Evolutionary conservation across 116 monocot species (phyloP).

Genomic region (Thalassia testudinum): DNA sequence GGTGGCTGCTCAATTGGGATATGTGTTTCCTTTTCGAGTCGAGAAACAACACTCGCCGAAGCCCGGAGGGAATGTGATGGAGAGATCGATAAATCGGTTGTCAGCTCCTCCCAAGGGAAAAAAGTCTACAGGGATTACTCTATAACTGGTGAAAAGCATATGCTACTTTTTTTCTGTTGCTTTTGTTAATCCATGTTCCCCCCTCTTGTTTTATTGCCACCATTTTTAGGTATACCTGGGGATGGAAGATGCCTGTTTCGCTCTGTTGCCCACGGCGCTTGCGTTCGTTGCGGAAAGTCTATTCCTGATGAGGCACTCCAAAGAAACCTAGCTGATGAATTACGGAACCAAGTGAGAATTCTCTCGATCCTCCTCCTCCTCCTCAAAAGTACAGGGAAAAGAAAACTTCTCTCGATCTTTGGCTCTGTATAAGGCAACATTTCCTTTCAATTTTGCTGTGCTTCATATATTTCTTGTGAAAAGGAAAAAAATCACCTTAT

Average conservation of each 20-base stretch:
- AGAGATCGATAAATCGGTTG: conserved; percentile 14
- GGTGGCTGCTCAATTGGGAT: conserved; percentile 40
- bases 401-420: too few relatives aligned
- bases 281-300: conserved; percentile 50
- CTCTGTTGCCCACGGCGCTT: conserved; percentile 82
- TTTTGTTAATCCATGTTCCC: too few relatives aligned
- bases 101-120: conserved; percentile 52
- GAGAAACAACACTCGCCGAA: conserved; percentile 45
- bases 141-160: conserved; percentile 41
- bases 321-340: conserved; percentile 83
- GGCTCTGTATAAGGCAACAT: neutral
- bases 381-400: too few relatives aligned
- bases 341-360: conserved; percentile 12
- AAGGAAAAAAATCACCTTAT: too few relatives aligned
- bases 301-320: conserved; percentile 58
- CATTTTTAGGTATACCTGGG: conserved; percentile 68
- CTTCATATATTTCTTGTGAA: too few relatives aligned
- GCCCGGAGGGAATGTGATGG: conserved; percentile 16
- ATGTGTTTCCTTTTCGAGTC: conserved; percentile 40
- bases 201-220: too few relatives aligned
- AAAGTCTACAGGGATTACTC: conserved; percentile 61
- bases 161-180: too few relatives aligned
- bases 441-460: neutral
- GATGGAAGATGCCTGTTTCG: conserved; percentile 98
- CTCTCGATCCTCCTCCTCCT: neutral